Percentiles rank a stretch among this genome's conserved stretches.
Evolutionary conservation across 352 stramenopile genomes (phyloP).

Genomic region (Phytophthora capsici): DNA sequence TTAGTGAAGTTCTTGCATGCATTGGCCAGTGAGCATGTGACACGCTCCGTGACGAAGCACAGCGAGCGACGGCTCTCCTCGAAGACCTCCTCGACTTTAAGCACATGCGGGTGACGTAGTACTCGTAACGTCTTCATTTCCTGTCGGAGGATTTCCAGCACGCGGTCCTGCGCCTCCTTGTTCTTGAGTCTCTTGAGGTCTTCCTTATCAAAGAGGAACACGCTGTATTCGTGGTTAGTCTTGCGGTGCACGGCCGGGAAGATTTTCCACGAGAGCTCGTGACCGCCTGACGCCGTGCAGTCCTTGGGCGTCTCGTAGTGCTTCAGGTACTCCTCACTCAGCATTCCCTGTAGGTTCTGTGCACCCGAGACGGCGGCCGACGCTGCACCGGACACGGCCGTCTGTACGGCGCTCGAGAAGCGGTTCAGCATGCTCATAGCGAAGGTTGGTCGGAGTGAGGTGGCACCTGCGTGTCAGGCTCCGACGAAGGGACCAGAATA

Average conservation of each 20-base stretch:
- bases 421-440: slow-evolving; percentile 74
- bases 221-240: slow-evolving; percentile 77
- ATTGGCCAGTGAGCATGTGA: slow-evolving; percentile 91
- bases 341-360: slow-evolving; percentile 62
- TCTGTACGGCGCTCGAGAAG: slow-evolving; percentile 78
- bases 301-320: slow-evolving; percentile 89
- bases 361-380: slow-evolving; percentile 50
- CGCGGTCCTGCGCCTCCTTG: slow-evolving; percentile 87
- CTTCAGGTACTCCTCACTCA: slow-evolving; percentile 88
- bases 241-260: slow-evolving; percentile 85
- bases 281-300: slow-evolving; percentile 81
- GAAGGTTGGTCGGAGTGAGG: not conserved
- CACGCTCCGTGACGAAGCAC: slow-evolving; percentile 90
- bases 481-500: slow-evolving; percentile 1
- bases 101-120: slow-evolving; percentile 87
- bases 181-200: slow-evolving; percentile 84
- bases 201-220: slow-evolving; percentile 91
- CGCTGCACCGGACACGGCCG: slow-evolving; percentile 54
- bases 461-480: slow-evolving; percentile 11
- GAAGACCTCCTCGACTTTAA: slow-evolving; percentile 92
- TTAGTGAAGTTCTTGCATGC: slow-evolving; percentile 91
- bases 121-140: slow-evolving; percentile 90
- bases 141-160: slow-evolving; percentile 87
- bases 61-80: slow-evolving; percentile 87
- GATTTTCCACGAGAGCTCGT: slow-evolving; percentile 87